Base-by-base conservation (phyloP, 805 yeast species). In the Yarrowia sp. region DNA sequence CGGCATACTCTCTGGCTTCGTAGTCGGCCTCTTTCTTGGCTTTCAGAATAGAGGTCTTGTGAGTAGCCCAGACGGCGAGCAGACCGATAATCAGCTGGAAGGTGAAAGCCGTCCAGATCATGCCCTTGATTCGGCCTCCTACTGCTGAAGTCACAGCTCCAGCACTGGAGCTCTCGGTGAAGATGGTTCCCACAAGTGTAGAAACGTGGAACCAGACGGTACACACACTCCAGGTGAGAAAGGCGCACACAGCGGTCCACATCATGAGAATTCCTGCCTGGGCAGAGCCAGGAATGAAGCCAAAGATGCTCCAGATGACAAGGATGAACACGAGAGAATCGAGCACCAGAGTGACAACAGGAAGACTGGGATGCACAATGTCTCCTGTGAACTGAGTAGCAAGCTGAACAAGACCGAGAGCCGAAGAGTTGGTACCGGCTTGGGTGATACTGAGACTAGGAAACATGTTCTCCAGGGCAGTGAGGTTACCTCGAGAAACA, bases 201-300 rank as follows among this genome's bases (percentile, higher is more conserved):
- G 74, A 71, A 2, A 71, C 73, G 20, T 73, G 70, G 12, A 69
- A 66, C 75, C 74, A 72, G 30, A 73, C 65, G n/a, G 72, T 70
- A 9, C 72, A 72, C 12, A 72, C 66, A 13, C 68, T 64, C 72
- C 73, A 70, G 13, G 70, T 44, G 12, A 69, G 55, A 47, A 69
- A 69, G 9, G 74, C 64, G 14, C 65, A 39, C 4, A 67, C 47
- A 0, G 64, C 64, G 2, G 40, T 42, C 64, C 64, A 58, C 64
- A 58, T 43, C 64, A 58, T 58, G 14, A 43, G 15, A 8, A 33
- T 14, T 2, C 64, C 64, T 9, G 64, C 64, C 39, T 33, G 50
- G 2, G 4, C 5, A 8, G 64, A 14, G 12, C 64, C 39, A n/a
- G 50, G 50, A 17, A 58, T 9, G 33, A 40, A 56, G 49, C 42